Evolutionary conservation across 345 rosid species (phyloP).

Genomic region (Aethionema arabicum): DNA sequence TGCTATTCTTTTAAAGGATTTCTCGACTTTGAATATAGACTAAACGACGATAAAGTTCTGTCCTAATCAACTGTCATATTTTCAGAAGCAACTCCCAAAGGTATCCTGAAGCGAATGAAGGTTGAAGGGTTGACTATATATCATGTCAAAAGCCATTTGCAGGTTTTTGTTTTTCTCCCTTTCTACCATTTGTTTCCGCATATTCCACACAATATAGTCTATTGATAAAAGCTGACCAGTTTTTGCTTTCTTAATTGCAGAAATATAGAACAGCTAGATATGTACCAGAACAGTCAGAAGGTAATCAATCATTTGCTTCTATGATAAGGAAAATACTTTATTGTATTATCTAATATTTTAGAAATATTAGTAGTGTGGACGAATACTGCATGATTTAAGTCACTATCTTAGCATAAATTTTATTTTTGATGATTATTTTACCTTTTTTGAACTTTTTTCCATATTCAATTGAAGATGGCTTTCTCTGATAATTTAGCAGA

Average conservation of each 20-base stretch:
- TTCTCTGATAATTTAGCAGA: conserved; percentile 48
- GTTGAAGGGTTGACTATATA: conserved; percentile 83
- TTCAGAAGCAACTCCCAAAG: conserved; percentile 93
- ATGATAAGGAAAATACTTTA: conserved; percentile 5
- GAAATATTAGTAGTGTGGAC: not conserved
- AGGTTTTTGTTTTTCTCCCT: conserved; percentile 43
- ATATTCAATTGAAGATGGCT: not conserved
- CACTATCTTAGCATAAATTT: not conserved
- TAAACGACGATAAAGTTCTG: conserved; percentile 10
- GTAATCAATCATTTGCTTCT: conserved; percentile 37
- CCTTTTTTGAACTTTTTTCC: not conserved
- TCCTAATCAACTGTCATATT: conserved; percentile 32
- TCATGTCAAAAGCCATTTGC: conserved; percentile 93
- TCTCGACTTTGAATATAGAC: not conserved
- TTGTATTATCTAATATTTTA: not conserved
- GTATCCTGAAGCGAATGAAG: conserved; percentile 84
- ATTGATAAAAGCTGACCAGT: conserved; percentile 2
- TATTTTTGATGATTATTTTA: not conserved
- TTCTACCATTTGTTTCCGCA: conserved; percentile 3
- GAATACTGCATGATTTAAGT: not conserved
- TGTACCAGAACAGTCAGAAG: conserved; percentile 72
- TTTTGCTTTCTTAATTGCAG: conserved; percentile 46
- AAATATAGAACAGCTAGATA: conserved; percentile 86
- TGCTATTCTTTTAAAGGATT: conserved; percentile 1
- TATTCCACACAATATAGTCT: not conserved